Conservation (phyloP, 768 basidiomycete genomes). For the Xerocomellus amylosporus region DNA sequence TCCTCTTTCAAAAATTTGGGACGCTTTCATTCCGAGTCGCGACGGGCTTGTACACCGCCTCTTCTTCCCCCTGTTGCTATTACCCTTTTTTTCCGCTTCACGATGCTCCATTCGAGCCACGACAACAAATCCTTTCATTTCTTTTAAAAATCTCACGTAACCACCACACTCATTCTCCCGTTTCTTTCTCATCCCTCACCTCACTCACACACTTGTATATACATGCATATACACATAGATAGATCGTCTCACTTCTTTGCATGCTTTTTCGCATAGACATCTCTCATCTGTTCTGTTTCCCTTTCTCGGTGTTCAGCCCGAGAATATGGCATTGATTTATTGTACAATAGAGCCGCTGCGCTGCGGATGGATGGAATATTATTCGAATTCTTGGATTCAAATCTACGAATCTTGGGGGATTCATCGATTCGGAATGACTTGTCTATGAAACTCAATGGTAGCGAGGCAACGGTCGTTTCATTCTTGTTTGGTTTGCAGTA, state of each 20-base stretch:
- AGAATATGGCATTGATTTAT: conserved; percentile 37
- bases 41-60: conserved; percentile 15
- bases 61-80: conserved; percentile 4
- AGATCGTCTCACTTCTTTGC: conserved; percentile 26
- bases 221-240: conserved; percentile 39
- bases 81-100: conserved; percentile 6
- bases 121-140: conserved; percentile 22
- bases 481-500: background rate
- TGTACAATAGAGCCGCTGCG: conserved; percentile 30
- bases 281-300: conserved; percentile 10
- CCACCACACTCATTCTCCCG: conserved; percentile 26
- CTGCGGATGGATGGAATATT: conserved; percentile 33
- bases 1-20: conserved; percentile 12
- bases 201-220: conserved; percentile 36
- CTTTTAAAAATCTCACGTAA: conserved; percentile 8
- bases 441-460: conserved; percentile 12
- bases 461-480: conserved; percentile 9
- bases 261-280: conserved; percentile 31
- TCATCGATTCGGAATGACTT: background rate
- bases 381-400: conserved; percentile 27
- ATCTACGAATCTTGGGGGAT: background rate
- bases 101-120: conserved; percentile 21
- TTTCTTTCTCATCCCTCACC: conserved; percentile 10
- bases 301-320: conserved; percentile 12
- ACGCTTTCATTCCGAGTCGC: conserved; percentile 20